phyloP scores from a whole-genome alignment of 1,284 basidiomycete species.

The Hemileia vastatrix region DNA sequence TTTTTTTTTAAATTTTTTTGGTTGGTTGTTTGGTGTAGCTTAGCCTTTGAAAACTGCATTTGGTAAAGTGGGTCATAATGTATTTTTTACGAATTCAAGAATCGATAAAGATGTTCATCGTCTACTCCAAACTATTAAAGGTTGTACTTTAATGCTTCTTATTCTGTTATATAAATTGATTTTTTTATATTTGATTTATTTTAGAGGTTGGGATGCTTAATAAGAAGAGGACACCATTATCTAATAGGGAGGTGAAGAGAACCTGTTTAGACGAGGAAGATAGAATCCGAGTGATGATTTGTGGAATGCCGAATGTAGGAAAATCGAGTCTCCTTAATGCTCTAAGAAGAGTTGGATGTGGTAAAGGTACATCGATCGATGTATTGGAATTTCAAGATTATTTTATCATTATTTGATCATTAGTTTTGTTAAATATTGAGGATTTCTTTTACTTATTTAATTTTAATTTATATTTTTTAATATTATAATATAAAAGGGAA shows the following conservation, averaged over 20 bases:
- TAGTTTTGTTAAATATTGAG: conserved; percentile 11
- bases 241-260: too few relatives aligned
- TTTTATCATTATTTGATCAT: conserved; percentile 12
- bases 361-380: conserved; percentile 57
- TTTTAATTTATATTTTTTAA: neutral
- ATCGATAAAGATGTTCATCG: conserved; percentile 16
- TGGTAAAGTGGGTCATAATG: conserved; percentile 1
- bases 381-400: neutral
- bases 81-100: conserved; percentile 19
- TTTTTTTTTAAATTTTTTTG: too few relatives aligned
- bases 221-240: too few relatives aligned
- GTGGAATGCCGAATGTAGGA: conserved; percentile 98
- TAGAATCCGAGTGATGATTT: too few relatives aligned
- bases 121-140: too few relatives aligned
- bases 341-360: conserved; percentile 75
- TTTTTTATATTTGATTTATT: too few relatives aligned
- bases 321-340: conserved; percentile 91
- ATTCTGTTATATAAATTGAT: too few relatives aligned
- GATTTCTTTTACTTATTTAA: neutral
- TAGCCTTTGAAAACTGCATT: conserved; percentile 18
- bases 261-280: too few relatives aligned
- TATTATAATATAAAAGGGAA: conserved; percentile 53
- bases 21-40: neutral
- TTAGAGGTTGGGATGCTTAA: too few relatives aligned
- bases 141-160: too few relatives aligned